Evolutionary conservation across 2,329 filamentous ascomycete genomes (phyloP).

Genomic region (Aspergillus oerlinghausenensis): DNA sequence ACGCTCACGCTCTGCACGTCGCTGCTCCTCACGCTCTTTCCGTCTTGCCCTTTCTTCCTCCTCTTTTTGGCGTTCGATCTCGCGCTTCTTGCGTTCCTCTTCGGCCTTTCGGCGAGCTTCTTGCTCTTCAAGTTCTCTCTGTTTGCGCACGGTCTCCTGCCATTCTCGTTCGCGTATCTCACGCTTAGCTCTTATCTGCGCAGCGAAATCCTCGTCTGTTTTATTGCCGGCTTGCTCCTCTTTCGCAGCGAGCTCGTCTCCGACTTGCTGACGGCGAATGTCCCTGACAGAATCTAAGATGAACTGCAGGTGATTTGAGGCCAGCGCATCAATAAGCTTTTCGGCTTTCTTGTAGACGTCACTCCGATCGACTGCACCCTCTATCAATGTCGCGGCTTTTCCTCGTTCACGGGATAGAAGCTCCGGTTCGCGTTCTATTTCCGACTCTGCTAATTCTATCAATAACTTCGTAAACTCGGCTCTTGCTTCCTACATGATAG

Average conservation of each 20-base stretch:
- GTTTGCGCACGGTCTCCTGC: slow-evolving; percentile 48
- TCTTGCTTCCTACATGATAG: slow-evolving; percentile 46
- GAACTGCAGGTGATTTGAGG: slow-evolving; percentile 50
- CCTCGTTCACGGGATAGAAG: slow-evolving; percentile 58
- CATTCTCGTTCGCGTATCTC: slow-evolving; percentile 48
- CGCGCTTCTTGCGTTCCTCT: slow-evolving; percentile 40
- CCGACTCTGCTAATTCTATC: slow-evolving; percentile 52
- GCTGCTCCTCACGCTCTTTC: slow-evolving; percentile 47
- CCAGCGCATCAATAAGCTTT: slow-evolving; percentile 49
- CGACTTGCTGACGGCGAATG: slow-evolving; percentile 54
- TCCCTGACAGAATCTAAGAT: slow-evolving; percentile 54
- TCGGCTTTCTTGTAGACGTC: slow-evolving; percentile 59
- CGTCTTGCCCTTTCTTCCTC: slow-evolving; percentile 46
- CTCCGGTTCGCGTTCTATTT: slow-evolving; percentile 60
- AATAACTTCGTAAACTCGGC: slow-evolving; percentile 49
- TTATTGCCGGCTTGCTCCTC: slow-evolving; percentile 55
- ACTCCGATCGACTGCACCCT: slow-evolving; percentile 60
- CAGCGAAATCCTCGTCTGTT: slow-evolving; percentile 57
- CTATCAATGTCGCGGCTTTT: slow-evolving; percentile 59
- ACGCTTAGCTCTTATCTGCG: slow-evolving; percentile 49
- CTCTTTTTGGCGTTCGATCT: slow-evolving; percentile 41
- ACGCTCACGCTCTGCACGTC: slow-evolving; percentile 47
- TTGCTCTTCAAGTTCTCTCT: slow-evolving; percentile 48
- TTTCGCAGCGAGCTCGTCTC: slow-evolving; percentile 51
- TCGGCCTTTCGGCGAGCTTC: slow-evolving; percentile 38